Base-by-base conservation (phyloP, 257 asterid species). In the Orobanche coerulescens region DNA sequence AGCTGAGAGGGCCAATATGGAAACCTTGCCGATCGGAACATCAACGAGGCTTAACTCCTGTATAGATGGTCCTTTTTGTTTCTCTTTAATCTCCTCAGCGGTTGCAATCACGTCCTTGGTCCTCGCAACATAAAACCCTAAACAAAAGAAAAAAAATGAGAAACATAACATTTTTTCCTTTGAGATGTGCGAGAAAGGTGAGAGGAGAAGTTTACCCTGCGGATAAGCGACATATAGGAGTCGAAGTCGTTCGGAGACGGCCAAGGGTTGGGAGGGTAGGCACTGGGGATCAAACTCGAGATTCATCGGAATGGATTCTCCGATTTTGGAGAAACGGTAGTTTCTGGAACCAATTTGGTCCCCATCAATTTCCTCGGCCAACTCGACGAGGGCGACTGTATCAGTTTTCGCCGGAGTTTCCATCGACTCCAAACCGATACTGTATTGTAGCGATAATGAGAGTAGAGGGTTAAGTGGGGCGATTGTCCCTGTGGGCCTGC, bases 51-150 rank as follows among this genome's bases (percentile, higher is more conserved):
- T 71, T 44, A 79, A 62, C 52, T 92, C 87, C 66, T 78, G 75
- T 54, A 92, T 31, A 13, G 89, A 82, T 13, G 37, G 72, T 1
- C 84, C 86, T 5, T 68, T 61, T 16, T 74, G 67, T 13, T 77
- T 77, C 37, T 78, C 83, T 73, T 84, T 79, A 47, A 86, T 65
- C 66, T 77, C 83, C 78, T 72, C 76, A 1, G 95, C 98, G 5
- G 90, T 60, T 31, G 49, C 66, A 76, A 82, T 81, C 47, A 89
- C 85, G 54, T 88, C 94, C 78, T 77, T 73, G 5, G 96, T 92
- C 82, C 83, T 79, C 52, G 82, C 83, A 70, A 83, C 98, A 82
- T 75, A 92, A 78, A 92, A 88, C 76, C 97, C 97, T 89, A 76
- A 74, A 69, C 53, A 24, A 31, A 53, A 6, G 16, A 54, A 3